Evolutionary conservation across 805 yeast genomes (phyloP), one percentile per base, ranked within the genome.

Genomic region (Sugiyamaella lignohabitans): DNA sequence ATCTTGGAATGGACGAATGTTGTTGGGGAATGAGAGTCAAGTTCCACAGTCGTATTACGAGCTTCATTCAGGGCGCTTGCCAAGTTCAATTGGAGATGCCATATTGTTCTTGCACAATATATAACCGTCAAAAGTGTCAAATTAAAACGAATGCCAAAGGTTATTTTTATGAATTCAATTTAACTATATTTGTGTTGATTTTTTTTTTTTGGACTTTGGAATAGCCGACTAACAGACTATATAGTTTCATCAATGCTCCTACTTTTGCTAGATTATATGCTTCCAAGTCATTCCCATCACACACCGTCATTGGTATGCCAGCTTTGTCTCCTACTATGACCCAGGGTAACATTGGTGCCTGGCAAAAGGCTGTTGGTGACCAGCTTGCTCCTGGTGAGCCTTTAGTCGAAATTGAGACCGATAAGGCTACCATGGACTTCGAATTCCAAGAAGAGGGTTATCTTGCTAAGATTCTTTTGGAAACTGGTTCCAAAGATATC

Each of bases 301-400:
- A 93, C 69, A 79, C 84, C 51, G 81, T 93, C 62, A 87, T 93
- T 59, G 83, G 82, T 65, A 93, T 93, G 98, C 99, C 98, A 42
- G 98, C 99, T 6, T 74, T 93, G 60, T 91, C 98, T n/a, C 98
- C 99, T 55, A 93, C 99, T 46, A 93, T 93, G 99, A 85, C 96
- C 52, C 91, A 86, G 64, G 98, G 98, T 65, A 83, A 80, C 67
- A 73, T 93, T 55, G 91, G 91, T 35, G 73, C 79, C 50, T 93
- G 98, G 98, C 76, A 80, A 64, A 93, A 89, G 73, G 68, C 77
- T 39, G 86, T 82, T 34, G 98, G 98, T 62, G 98, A 93, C 65
- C 70, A 78, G 66, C 79, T 93, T 56, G 61, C 76, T 24, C 93
- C 97, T 18, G 98, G 98, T 68, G 97, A 89, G 64, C 82, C 93